phyloP scores from a whole-genome alignment of 176 grass and related monocot genomes.

The Aegilops bicornis region DNA sequence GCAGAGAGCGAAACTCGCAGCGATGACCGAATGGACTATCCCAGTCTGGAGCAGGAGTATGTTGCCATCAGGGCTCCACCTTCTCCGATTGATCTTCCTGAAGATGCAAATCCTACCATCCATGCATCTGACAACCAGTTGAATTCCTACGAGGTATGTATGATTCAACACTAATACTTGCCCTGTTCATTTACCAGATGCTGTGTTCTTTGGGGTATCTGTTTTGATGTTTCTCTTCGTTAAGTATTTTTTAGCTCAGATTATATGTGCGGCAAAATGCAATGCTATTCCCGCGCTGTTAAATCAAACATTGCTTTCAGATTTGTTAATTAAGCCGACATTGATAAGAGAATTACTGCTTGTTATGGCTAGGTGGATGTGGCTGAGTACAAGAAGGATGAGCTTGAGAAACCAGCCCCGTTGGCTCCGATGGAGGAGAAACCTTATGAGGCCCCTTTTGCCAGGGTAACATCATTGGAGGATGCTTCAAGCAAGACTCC shows the following conservation, averaged over 20 bases:
- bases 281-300: neutral
- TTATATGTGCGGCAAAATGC: neutral
- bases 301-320: neutral
- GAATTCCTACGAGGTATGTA: conserved; percentile 67
- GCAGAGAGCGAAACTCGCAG: conserved; percentile 28
- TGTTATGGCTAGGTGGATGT: conserved; percentile 50
- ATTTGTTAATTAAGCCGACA: neutral
- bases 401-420: conserved; percentile 24
- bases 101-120: conserved; percentile 23
- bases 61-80: conserved; percentile 54
- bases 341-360: conserved; percentile 16
- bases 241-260: neutral
- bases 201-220: neutral
- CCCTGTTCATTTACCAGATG: conserved; percentile 1
- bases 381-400: conserved; percentile 41
- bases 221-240: conserved; percentile 16
- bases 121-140: conserved; percentile 27
- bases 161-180: conserved; percentile 22
- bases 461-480: conserved; percentile 69
- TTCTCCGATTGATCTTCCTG: conserved; percentile 47
- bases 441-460: conserved; percentile 71
- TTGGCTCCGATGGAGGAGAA: conserved; percentile 26
- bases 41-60: conserved; percentile 36
- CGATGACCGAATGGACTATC: conserved; percentile 34
- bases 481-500: conserved; percentile 28